These are phyloP conservation scores for Cladophialophora yegresii DNA, from an alignment of 2,329 filamentous ascomycete species.

Conservation along the genomic window DNA sequence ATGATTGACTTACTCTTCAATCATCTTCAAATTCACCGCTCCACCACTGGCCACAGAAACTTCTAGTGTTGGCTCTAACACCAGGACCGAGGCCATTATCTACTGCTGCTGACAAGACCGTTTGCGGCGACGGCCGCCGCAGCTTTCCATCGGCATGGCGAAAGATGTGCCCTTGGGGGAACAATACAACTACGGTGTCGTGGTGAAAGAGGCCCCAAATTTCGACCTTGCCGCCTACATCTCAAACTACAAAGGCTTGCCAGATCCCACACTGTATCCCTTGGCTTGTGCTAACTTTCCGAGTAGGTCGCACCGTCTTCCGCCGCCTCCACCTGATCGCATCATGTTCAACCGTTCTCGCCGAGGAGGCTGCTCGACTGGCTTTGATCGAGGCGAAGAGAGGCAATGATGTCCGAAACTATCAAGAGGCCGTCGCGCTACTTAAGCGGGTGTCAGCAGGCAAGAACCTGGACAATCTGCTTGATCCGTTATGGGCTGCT, in stretches of 20 bases:
- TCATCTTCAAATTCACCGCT: not conserved
- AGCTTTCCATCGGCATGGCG: conserved; percentile 20
- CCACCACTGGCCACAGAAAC: not conserved
- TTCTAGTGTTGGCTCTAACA: not conserved
- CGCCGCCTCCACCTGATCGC: conserved; percentile 82
- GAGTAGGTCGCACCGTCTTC: conserved; percentile 74
- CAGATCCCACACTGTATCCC: not conserved
- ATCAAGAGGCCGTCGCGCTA: conserved; percentile 67
- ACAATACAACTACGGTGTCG: conserved; percentile 22
- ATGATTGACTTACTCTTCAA: not conserved
- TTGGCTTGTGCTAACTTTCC: not conserved
- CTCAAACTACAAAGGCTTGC: conserved; percentile 77
- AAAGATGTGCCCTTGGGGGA: conserved; percentile 18
- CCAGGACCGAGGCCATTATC: not conserved
- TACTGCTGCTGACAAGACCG: not conserved
- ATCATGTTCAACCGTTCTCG: conserved; percentile 71
- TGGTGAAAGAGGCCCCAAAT: conserved; percentile 65
- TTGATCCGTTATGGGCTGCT: conserved; percentile 76
- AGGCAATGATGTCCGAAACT: conserved; percentile 71
- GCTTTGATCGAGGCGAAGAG: conserved; percentile 75
- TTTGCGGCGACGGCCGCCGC: conserved; percentile 1
- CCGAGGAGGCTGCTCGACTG: conserved; percentile 75
- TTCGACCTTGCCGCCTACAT: conserved; percentile 92
- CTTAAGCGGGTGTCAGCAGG: conserved; percentile 64
- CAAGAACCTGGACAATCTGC: conserved; percentile 65